phyloP scores from a whole-genome alignment of 1,284 basidiomycete species.

The Marasmius fiardii region DNA sequence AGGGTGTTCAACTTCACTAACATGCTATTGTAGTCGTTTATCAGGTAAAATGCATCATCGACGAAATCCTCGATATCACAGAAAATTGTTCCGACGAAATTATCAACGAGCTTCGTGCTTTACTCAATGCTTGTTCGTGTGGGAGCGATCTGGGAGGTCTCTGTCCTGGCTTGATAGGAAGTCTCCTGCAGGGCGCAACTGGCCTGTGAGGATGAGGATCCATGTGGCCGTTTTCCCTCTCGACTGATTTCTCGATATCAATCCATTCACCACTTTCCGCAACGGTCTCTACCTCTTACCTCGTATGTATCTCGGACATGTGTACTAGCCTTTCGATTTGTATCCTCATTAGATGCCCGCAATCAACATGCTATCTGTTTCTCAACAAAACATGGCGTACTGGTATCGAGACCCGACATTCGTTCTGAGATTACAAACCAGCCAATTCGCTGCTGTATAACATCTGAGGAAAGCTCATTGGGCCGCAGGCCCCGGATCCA shows the following conservation, averaged over 20 bases:
- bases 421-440: too few relatives aligned
- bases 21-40: conserved; percentile 35
- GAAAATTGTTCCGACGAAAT: conserved; percentile 25
- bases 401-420: too few relatives aligned
- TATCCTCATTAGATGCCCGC: not conserved
- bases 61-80: conserved; percentile 40
- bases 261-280: not conserved
- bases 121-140: not conserved
- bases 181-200: not conserved
- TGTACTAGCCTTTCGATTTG: not conserved
- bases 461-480: too few relatives aligned
- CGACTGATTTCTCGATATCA: too few relatives aligned
- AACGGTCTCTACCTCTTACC: not conserved
- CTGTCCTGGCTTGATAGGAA: not conserved
- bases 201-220: not conserved
- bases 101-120: not conserved
- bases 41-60: conserved; percentile 46
- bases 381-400: too few relatives aligned
- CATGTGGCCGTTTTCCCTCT: too few relatives aligned
- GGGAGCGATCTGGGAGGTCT: not conserved
- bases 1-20: conserved; percentile 8
- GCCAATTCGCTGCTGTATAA: too few relatives aligned
- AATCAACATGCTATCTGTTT: too few relatives aligned
- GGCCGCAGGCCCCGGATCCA: too few relatives aligned
- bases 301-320: not conserved